phyloP scores from a whole-genome alignment of 2,329 filamentous ascomycete species.

The Thielaviopsis punctulata region DNA sequence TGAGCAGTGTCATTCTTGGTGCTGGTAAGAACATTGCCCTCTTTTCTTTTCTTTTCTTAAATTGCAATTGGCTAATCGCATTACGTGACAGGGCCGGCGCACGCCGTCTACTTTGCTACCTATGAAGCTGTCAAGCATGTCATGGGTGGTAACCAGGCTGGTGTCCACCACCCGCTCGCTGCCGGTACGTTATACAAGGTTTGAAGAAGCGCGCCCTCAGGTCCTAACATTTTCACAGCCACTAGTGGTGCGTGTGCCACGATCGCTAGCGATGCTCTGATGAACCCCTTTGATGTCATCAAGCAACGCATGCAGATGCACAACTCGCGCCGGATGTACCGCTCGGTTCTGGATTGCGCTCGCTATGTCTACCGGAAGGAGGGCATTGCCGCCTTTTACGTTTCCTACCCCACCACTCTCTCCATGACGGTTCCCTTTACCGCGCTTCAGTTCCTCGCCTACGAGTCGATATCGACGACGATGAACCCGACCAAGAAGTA shows the following conservation, averaged over 20 bases:
- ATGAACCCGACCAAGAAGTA: slow-evolving; percentile 80
- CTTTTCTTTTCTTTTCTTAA: not conserved
- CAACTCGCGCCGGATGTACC: slow-evolving; percentile 74
- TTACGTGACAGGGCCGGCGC: slow-evolving; percentile 58
- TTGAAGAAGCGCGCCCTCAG: not conserved
- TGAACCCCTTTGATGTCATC: slow-evolving; percentile 99
- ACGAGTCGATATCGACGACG: slow-evolving; percentile 85
- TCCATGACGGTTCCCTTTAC: slow-evolving; percentile 99
- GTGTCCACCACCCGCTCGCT: slow-evolving; percentile 80
- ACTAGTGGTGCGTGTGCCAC: slow-evolving; percentile 88
- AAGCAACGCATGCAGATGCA: slow-evolving; percentile 99
- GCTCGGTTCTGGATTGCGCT: slow-evolving; percentile 73
- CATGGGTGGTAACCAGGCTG: slow-evolving; percentile 78
- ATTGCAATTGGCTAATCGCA: slow-evolving; percentile 14
- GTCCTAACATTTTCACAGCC: slow-evolving; percentile 34
- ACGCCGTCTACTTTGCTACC: slow-evolving; percentile 95
- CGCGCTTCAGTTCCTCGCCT: slow-evolving; percentile 89
- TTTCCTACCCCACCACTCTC: slow-evolving; percentile 93
- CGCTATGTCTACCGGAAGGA: slow-evolving; percentile 74
- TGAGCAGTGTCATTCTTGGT: slow-evolving; percentile 90
- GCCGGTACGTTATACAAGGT: slow-evolving; percentile 45
- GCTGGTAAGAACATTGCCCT: slow-evolving; percentile 46
- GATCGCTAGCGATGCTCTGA: slow-evolving; percentile 91
- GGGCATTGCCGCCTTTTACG: slow-evolving; percentile 83
- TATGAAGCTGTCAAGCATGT: slow-evolving; percentile 95